Evolutionary conservation across 148 eudicot species (phyloP).

Genomic region (Beta vulgaris): DNA sequence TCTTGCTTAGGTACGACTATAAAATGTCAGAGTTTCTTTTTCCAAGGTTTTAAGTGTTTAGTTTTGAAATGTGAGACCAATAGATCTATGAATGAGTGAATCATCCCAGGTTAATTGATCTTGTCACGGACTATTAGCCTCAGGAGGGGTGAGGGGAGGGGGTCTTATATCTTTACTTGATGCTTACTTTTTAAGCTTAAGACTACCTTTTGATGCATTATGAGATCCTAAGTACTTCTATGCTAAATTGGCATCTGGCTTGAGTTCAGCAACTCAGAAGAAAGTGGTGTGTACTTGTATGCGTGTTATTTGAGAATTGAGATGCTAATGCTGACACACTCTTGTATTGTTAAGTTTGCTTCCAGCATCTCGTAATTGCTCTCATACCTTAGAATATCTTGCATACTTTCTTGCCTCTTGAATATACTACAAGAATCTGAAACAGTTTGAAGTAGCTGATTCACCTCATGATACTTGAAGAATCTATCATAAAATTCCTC

Average conservation of each 20-base stretch:
- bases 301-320: slow-evolving; percentile 5
- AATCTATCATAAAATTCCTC: neutral
- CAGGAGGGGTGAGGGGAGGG: no score
- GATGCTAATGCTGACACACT: neutral
- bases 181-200: no score
- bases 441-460: neutral
- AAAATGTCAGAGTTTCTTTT: neutral
- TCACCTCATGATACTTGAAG: neutral
- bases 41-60: neutral
- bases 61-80: neutral
- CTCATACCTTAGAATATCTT: neutral
- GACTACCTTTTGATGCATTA: neutral
- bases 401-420: neutral
- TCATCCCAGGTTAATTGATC: neutral
- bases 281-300: neutral
- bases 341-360: neutral
- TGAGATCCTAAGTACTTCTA: neutral
- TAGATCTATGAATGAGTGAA: neutral
- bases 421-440: slow-evolving; percentile 5
- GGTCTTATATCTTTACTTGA: no score
- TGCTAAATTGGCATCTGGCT: neutral
- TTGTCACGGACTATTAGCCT: neutral
- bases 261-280: neutral
- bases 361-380: slow-evolving; percentile 3
- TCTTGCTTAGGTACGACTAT: neutral